These are phyloP conservation scores for Posidonia australis DNA, from an alignment of 106 monocot genomes.

Conservation along the genomic window DNA sequence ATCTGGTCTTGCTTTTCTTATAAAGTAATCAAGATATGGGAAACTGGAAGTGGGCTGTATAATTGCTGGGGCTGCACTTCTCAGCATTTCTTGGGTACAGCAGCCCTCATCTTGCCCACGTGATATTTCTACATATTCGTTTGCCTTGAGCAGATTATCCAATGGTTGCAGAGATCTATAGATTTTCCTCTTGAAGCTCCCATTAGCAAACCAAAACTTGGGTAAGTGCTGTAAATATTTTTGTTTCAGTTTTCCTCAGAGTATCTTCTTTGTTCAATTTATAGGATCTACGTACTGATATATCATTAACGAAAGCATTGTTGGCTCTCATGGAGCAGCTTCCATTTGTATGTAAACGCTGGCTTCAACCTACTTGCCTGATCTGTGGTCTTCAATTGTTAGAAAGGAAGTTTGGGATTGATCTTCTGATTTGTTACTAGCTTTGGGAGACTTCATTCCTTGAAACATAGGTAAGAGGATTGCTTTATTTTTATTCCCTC, in stretches of 20 bases:
- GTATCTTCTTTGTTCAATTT: constrained; percentile 20
- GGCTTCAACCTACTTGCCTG: neutral
- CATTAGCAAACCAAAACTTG: constrained; percentile 45
- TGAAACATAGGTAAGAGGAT: too few relatives aligned
- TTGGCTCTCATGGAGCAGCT: constrained; percentile 2
- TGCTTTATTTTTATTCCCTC: too few relatives aligned
- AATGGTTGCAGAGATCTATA: constrained; percentile 3
- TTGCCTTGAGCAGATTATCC: constrained; percentile 52
- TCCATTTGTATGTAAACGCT: neutral
- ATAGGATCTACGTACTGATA: constrained; percentile 5
- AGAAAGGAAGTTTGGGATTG: too few relatives aligned
- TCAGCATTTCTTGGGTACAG: constrained; percentile 3
- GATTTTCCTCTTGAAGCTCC: constrained; percentile 37
- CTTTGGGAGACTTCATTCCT: too few relatives aligned
- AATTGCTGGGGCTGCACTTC: neutral
- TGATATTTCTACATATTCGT: constrained; percentile 75
- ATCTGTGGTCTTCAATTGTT: too few relatives aligned
- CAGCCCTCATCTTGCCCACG: constrained; percentile 10
- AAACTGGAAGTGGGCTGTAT: neutral
- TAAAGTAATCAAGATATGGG: neutral
- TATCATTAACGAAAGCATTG: neutral
- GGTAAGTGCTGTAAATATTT: constrained; percentile 74
- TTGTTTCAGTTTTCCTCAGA: constrained; percentile 9
- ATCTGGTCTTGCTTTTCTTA: neutral
- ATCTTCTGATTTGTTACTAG: too few relatives aligned